A percentile compares a stretch with the other conserved stretches of the same genome.
These are phyloP conservation scores for Pichia sp. DNA, from an alignment of 1,139 yeast genomes.

Conservation along the genomic window DNA sequence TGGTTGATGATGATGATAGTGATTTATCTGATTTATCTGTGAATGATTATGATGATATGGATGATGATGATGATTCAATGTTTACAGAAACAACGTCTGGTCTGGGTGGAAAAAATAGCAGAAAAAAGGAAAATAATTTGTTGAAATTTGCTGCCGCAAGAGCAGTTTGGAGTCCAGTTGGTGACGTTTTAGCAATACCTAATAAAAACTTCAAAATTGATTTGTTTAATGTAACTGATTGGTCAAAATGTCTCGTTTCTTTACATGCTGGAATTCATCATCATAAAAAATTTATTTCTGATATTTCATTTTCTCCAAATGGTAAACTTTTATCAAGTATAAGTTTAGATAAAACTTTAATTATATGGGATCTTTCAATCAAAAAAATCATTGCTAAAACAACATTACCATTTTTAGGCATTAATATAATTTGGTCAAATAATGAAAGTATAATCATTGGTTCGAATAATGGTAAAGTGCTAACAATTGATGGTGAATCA, in stretches of 20 bases:
- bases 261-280: constrained; percentile 21
- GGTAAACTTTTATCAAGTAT: constrained; percentile 56
- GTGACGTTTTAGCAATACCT: constrained; percentile 55
- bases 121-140: constrained; percentile 4
- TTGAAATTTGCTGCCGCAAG: constrained; percentile 29
- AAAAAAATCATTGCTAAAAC: constrained; percentile 25
- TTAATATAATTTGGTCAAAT: constrained; percentile 12
- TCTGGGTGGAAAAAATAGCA: constrained; percentile 5
- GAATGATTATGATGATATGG: constrained; percentile 30
- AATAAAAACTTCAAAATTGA: constrained; percentile 31
- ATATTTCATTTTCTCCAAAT: constrained; percentile 53
- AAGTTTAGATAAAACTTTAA: constrained; percentile 40
- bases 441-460: constrained; percentile 11
- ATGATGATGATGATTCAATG: constrained; percentile 28
- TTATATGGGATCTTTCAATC: constrained; percentile 47
- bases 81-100: constrained; percentile 9
- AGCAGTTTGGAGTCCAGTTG: constrained; percentile 57
- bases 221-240: constrained; percentile 33
- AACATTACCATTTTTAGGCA: constrained; percentile 8
- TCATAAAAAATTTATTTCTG: constrained; percentile 40
- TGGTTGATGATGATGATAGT: constrained; percentile 25
- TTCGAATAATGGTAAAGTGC: constrained; percentile 12
- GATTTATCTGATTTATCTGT: constrained; percentile 23
- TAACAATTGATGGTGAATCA: constrained; percentile 12
- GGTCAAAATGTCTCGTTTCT: constrained; percentile 15